Percentiles rank a stretch among this genome's conserved stretches.
These are phyloP conservation scores for Fusarium robinianum DNA, from an alignment of 2,329 filamentous ascomycete species.

Conservation along the genomic window DNA sequence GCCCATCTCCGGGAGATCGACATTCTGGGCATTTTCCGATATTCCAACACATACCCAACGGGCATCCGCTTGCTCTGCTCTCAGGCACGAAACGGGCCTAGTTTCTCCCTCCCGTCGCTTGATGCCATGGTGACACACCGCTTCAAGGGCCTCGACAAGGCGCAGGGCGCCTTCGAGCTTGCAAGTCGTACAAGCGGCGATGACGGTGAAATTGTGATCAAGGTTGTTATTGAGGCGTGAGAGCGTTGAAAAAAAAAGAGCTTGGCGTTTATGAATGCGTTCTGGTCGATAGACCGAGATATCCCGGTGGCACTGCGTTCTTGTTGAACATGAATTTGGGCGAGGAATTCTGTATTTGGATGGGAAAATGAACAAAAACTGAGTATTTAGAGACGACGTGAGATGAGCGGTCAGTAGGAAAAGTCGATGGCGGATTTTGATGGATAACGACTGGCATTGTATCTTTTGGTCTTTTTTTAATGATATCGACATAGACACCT, in stretches of 20 bases:
- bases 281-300: constrained; percentile 29
- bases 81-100: constrained; percentile 42
- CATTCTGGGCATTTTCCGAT: constrained; percentile 77
- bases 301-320: constrained; percentile 16
- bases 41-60: constrained; percentile 74
- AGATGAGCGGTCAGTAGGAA: too few species aligned
- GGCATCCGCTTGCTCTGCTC: constrained; percentile 66
- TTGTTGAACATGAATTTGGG: not conserved
- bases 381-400: too few species aligned
- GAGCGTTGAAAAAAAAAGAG: too few species aligned
- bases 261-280: constrained; percentile 8
- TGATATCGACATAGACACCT: too few species aligned
- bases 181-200: constrained; percentile 70
- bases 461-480: too few species aligned
- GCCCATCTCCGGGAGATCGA: constrained; percentile 77
- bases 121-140: constrained; percentile 75
- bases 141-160: constrained; percentile 66
- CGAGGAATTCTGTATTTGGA: not conserved
- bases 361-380: too few species aligned
- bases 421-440: too few species aligned
- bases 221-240: constrained; percentile 68
- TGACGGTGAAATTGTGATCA: constrained; percentile 70
- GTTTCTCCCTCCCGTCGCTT: constrained; percentile 62
- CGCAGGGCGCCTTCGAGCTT: constrained; percentile 69
- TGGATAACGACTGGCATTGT: too few species aligned